Conservation (phyloP, 371 early-diverging fungal species). For the Choanephora cucurbitarum region DNA sequence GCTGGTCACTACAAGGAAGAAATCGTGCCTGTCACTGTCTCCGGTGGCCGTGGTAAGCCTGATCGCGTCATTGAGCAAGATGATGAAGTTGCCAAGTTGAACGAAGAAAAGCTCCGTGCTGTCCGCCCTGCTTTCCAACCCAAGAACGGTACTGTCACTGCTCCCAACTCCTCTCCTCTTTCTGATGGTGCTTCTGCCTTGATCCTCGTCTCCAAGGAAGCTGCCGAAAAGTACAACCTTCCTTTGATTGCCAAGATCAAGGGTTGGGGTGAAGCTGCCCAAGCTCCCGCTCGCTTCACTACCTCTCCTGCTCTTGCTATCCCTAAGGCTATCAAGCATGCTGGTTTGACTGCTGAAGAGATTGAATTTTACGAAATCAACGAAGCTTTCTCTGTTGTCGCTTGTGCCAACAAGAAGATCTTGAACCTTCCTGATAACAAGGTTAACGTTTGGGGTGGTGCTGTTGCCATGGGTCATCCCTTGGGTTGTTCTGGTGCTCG, state of each 20-base stretch:
- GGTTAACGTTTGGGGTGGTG: slow-evolving; percentile 95
- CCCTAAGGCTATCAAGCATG: slow-evolving; percentile 87
- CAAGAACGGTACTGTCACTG: slow-evolving; percentile 90
- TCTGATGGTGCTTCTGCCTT: slow-evolving; percentile 96
- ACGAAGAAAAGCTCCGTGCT: slow-evolving; percentile 78
- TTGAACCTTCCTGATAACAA: slow-evolving; percentile 72
- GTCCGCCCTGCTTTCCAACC: slow-evolving; percentile 90
- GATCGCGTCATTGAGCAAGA: slow-evolving; percentile 74
- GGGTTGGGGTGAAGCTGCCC: slow-evolving; percentile 78
- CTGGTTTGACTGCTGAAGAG: slow-evolving; percentile 66
- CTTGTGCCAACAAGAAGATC: slow-evolving; percentile 86
- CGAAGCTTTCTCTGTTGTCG: slow-evolving; percentile 98
- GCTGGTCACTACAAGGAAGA: slow-evolving; percentile 81
- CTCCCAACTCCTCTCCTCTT: slow-evolving; percentile 93
- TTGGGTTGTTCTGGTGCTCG: slow-evolving; percentile 96
- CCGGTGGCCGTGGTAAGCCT: slow-evolving; percentile 85
- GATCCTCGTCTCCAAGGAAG: slow-evolving; percentile 79
- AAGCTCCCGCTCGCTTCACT: slow-evolving; percentile 87
- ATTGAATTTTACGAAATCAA: slow-evolving; percentile 93
- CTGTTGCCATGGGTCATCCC: slow-evolving; percentile 98
- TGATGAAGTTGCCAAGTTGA: slow-evolving; percentile 78
- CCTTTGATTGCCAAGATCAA: slow-evolving; percentile 75
- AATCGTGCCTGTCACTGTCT: slow-evolving; percentile 85
- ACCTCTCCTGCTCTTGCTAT: slow-evolving; percentile 92
- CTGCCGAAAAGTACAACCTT: slow-evolving; percentile 74